Evolutionary conservation across 2,329 filamentous ascomycete species (phyloP), one percentile per base, ranked within the genome.

Genomic region (Aureobasidium leucospermi): DNA sequence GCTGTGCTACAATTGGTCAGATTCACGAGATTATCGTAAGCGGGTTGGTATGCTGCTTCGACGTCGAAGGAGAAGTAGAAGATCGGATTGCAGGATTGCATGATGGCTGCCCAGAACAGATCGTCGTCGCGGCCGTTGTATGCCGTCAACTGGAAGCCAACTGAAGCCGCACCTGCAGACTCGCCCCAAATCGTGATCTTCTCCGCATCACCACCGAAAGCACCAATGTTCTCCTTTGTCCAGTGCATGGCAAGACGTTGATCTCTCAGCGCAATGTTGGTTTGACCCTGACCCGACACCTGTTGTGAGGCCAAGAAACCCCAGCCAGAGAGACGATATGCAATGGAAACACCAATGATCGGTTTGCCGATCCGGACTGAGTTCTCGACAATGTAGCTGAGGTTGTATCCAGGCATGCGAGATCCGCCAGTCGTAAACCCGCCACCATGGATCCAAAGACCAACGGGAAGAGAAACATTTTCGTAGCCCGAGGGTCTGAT

Each of bases 101-200:
- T 70, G 38, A 85, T 81, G 2, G 74, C 80, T n/a, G 70, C 76
- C 4, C 78, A 74, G 68, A 85, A 85, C 0, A 85, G 72, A 3
- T 72, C 71, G 52, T 84, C 79, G 60, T 83, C 74, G 45, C 77
- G 68, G 0, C 82, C 82, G 39, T 76, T 78, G 62, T 83, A 82
- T 9, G 81, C 79, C 36, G 80, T 67, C 4, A 81, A 73, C 49
- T 83, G 81, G 49, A 72, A 71, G 6, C 77, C 77, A 2, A 83
- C 74, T 3, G 75, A 78, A 52, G 75, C 75, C 49, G 72, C 79
- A 13, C 66, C 65, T n/a, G 63, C 60, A 29, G 55, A 62, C 29
- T 67, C 64, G 16, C 67, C 67, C 48, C 61, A 59, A 28, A 68
- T 66, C 0, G 67, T 69, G 16, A 69, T 66, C 34, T 57, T 55